Evolutionary conservation across 805 yeast species (phyloP).

Genomic region (Starmerella cellae): DNA sequence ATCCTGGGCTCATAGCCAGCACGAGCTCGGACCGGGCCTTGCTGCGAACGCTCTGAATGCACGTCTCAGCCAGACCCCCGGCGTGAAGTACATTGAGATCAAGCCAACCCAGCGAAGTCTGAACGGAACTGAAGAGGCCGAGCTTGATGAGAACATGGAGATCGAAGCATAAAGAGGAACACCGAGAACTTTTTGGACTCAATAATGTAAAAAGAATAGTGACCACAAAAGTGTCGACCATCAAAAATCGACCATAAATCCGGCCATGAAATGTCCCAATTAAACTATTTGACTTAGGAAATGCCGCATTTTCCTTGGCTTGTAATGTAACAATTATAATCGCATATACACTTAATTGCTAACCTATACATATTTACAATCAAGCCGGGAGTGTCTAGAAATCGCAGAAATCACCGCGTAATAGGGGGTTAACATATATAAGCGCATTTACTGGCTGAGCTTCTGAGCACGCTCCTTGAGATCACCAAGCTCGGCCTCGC

Average conservation of each 20-base stretch:
- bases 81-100: conserved; percentile 26
- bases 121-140: not conserved
- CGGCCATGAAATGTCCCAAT: no score
- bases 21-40: conserved; percentile 43
- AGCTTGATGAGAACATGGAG: conserved; percentile 7
- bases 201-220: no score
- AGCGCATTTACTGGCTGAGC: conserved; percentile 9
- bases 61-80: conserved; percentile 21
- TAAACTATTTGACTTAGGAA: no score
- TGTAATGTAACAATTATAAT: no score
- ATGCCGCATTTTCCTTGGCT: no score
- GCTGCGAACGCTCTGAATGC: conserved; percentile 24
- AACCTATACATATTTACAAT: no score
- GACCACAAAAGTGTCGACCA: no score
- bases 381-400: no score
- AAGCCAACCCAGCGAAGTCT: conserved; percentile 9
- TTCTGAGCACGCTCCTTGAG: conserved; percentile 22
- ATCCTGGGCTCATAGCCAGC: conserved; percentile 81
- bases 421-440: not conserved
- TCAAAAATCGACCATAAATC: no score
- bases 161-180: conserved; percentile 6
- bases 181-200: no score
- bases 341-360: no score
- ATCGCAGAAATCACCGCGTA: no score
- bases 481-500: conserved; percentile 23